phyloP scores from a whole-genome alignment of 1,284 basidiomycete species.

The Cutaneotrichosporon cavernicola region DNA sequence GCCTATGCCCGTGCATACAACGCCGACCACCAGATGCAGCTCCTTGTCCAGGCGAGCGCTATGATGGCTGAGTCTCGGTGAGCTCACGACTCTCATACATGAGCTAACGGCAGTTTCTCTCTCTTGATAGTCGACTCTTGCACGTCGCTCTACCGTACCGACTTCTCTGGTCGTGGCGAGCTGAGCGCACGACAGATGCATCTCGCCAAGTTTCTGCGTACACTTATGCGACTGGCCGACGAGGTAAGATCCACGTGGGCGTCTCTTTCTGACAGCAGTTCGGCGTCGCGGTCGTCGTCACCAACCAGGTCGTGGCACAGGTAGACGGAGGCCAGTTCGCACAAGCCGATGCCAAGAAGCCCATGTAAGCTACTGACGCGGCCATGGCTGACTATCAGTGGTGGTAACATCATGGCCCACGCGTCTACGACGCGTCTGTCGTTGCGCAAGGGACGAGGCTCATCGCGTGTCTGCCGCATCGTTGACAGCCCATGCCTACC shows the following conservation, averaged over 20 bases:
- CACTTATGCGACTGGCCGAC: conserved; percentile 88
- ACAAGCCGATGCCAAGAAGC: conserved; percentile 82
- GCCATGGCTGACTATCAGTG: conserved; percentile 49
- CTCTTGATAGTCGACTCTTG: conserved; percentile 95
- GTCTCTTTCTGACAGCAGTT: conserved; percentile 60
- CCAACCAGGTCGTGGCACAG: conserved; percentile 98
- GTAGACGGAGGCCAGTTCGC: conserved; percentile 89
- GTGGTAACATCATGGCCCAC: conserved; percentile 94
- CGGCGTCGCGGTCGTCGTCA: conserved; percentile 94
- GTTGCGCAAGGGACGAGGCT: conserved; percentile 88
- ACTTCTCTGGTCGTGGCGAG: conserved; percentile 94
- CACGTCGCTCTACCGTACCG: conserved; percentile 92
- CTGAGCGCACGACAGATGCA: conserved; percentile 93
- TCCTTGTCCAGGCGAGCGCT: conserved; percentile 88
- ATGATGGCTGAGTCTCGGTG: conserved; percentile 96
- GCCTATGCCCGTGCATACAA: conserved; percentile 99
- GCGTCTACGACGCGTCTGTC: conserved; percentile 92
- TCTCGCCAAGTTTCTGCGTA: conserved; percentile 94
- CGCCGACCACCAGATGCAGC: conserved; percentile 91
- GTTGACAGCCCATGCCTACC: conserved; percentile 98
- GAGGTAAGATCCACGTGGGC: conserved; percentile 62
- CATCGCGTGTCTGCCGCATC: conserved; percentile 92
- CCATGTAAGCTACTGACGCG: conserved; percentile 60
- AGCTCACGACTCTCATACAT: conserved; percentile 23
- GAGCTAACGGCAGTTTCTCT: conserved; percentile 68